These are phyloP conservation scores for Linnemannia elongata DNA, from an alignment of 192 early-diverging fungal genomes.

Conservation along the genomic window DNA sequence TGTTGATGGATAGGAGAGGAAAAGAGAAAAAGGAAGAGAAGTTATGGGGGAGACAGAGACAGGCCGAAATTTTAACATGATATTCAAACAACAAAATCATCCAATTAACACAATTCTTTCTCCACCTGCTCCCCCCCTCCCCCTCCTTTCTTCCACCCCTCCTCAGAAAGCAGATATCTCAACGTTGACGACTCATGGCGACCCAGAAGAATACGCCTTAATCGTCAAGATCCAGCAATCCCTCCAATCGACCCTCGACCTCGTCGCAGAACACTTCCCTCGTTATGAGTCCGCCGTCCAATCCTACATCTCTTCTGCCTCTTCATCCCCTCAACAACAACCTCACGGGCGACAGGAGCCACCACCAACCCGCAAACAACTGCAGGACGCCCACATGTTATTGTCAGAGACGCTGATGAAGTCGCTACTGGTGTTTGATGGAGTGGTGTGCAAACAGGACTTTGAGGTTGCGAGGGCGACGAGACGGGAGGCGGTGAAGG, in stretches of 20 bases:
- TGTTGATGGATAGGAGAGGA: background rate
- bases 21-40: background rate
- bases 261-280: constrained; percentile 35
- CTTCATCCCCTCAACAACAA: constrained; percentile 36
- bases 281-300: constrained; percentile 32
- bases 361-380: constrained; percentile 40
- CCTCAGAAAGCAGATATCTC: constrained; percentile 53
- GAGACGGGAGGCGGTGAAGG: constrained; percentile 78
- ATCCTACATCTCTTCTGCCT: constrained; percentile 46
- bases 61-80: too few relatives aligned
- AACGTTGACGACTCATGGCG: constrained; percentile 58
- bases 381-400: constrained; percentile 72
- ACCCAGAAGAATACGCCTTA: constrained; percentile 66
- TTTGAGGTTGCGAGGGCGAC: constrained; percentile 78
- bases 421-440: constrained; percentile 80
- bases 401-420: constrained; percentile 84
- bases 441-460: constrained; percentile 74
- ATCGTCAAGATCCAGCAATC: constrained; percentile 60
- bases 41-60: background rate
- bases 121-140: background rate
- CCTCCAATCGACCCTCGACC: constrained; percentile 39
- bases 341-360: background rate
- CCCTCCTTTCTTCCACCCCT: background rate
- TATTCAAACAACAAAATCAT: background rate
- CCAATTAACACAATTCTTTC: too few relatives aligned